These are phyloP conservation scores for Ambrosiella beaveri DNA, from an alignment of 2,329 filamentous ascomycete species.

Conservation along the genomic window DNA sequence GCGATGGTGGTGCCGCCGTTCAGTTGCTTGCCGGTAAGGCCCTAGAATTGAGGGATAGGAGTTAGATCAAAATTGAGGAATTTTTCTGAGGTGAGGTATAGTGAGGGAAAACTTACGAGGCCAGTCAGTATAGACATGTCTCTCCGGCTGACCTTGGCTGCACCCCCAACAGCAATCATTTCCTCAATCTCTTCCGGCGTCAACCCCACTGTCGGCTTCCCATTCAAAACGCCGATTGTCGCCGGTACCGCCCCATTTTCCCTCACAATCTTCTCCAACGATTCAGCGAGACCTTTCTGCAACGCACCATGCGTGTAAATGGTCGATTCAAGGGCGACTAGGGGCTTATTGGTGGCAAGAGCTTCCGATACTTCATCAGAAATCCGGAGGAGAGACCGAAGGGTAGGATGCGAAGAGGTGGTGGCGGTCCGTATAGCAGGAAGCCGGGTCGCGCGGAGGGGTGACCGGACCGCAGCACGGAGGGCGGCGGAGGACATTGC, in stretches of 20 bases:
- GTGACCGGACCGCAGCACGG: not conserved
- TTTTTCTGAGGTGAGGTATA: constrained; percentile 34
- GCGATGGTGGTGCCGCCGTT: constrained; percentile 89
- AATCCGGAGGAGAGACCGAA: constrained; percentile 38
- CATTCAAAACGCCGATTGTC: constrained; percentile 75
- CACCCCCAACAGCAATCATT: constrained; percentile 50
- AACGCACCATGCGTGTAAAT: constrained; percentile 93
- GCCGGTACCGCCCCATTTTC: constrained; percentile 70
- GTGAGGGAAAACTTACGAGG: constrained; percentile 34
- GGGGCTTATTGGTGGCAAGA: constrained; percentile 53
- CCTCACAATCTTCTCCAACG: constrained; percentile 72
- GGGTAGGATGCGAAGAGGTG: not conserved
- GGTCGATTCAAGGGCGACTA: constrained; percentile 86
- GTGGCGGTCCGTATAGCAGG: not conserved
- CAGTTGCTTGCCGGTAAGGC: constrained; percentile 46
- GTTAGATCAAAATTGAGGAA: not conserved
- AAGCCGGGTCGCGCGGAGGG: not conserved
- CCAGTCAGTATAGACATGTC: constrained; percentile 73
- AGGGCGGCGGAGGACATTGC: not conserved
- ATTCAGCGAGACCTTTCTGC: constrained; percentile 52
- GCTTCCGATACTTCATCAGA: constrained; percentile 74
- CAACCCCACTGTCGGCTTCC: constrained; percentile 67
- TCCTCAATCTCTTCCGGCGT: constrained; percentile 51
- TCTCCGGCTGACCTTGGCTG: constrained; percentile 70
- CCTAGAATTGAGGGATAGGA: constrained; percentile 24